Percentiles rank a stretch among this genome's conserved stretches.
These are phyloP conservation scores for Corinectria fuckeliana DNA, from an alignment of 2,329 filamentous ascomycete species.

Conservation along the genomic window DNA sequence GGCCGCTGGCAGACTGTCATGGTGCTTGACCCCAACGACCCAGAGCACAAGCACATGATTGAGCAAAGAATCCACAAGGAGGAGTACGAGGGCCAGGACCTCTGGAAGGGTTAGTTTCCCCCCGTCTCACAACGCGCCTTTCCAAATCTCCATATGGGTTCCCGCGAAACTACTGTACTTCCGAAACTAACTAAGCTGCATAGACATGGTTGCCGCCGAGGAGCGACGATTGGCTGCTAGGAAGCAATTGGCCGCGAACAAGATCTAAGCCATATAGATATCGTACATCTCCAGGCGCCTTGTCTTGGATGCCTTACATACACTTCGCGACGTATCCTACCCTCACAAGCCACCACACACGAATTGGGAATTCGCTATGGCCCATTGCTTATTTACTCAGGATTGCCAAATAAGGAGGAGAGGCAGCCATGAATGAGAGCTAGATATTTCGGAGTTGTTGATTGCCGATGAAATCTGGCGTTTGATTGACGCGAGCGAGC, in stretches of 20 bases:
- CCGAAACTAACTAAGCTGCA: slow-evolving; percentile 18
- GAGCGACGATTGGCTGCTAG: slow-evolving; percentile 64
- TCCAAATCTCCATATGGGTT: neutral
- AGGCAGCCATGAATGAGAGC: neutral
- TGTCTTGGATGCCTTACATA: neutral
- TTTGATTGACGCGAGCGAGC: neutral
- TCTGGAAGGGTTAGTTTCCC: slow-evolving; percentile 80
- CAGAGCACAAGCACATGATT: slow-evolving; percentile 80
- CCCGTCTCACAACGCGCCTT: neutral
- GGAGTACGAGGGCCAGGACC: slow-evolving; percentile 85
- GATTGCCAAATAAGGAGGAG: neutral
- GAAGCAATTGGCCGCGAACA: slow-evolving; percentile 37
- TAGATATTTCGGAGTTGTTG: slow-evolving; percentile 2
- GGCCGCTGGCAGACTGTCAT: slow-evolving; percentile 86
- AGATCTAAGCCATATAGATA: slow-evolving; percentile 25
- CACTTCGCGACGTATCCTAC: neutral
- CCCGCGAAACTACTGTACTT: slow-evolving; percentile 19
- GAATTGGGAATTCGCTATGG: neutral
- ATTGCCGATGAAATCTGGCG: neutral
- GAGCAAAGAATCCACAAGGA: slow-evolving; percentile 90
- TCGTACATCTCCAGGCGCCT: neutral
- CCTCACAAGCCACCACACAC: slow-evolving; percentile 1
- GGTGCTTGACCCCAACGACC: slow-evolving; percentile 81
- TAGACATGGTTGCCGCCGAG: slow-evolving; percentile 84
- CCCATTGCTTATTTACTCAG: neutral